Base-by-base conservation (phyloP, 2,329 filamentous ascomycete species). In the Gnomoniopsis smithogilvyi region DNA sequence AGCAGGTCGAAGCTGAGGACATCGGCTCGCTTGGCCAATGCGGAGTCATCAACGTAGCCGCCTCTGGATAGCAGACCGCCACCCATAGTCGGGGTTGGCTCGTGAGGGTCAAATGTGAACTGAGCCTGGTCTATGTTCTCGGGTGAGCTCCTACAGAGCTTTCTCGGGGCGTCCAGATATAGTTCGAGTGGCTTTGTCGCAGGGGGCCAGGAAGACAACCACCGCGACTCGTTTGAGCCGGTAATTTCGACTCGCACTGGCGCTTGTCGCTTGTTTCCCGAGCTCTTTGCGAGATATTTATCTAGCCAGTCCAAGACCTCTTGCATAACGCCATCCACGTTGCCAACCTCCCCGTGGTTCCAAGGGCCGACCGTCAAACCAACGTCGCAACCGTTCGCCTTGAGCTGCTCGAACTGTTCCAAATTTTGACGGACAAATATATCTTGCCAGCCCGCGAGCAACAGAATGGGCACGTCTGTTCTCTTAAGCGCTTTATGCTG, bases 11-110 rank as follows among this genome's bases (percentile, higher is more conserved):
- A 70, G 11, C 51, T 49, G 11, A 66, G 36, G 15, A 67, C 65
- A n/a, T 69, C 68, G 2, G 60, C 51, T 24, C 68, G 59, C 3
- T 54, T 30, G 15, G 63, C 61, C 7, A 66, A 49, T 1, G 61
- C 55, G 0, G 58, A 62, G 46, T 68, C 67, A 24, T 68, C 63
- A 2, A 57, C 61, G 6, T 46, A 58, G 15, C 63, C 66, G 36
- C 61, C 61, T 2, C 26, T 47, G 10, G 57, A 30, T 15, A 65
- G 41, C 1, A 58, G 50, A 1, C 62, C 59, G 0, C 62, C 65
- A 8, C 66, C 67, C 11, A 67, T 48, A 0, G 62, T 63, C 8
- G 67, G 67, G 2, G 67, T 69, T 0, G 67, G 66, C 17, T 67
- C n/a, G 22, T 58, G 33, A 3, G 67, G 67, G 22, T 69, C 65